phyloP scores from a whole-genome alignment of 2,329 filamentous ascomycete genomes.

The Calonectria leucothoes region DNA sequence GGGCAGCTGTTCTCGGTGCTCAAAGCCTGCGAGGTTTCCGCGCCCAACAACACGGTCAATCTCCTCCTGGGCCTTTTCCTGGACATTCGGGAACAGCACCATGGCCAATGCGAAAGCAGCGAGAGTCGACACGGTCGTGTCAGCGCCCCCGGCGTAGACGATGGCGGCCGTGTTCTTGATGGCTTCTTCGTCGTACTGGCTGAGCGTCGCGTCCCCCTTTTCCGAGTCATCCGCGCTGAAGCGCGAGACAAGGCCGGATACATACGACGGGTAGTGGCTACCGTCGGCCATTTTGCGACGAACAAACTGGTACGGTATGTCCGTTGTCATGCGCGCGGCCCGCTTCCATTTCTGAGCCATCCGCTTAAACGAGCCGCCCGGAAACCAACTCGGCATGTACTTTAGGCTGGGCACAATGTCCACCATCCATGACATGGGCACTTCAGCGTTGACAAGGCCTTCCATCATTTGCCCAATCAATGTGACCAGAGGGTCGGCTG shows the following conservation, averaged over 20 bases:
- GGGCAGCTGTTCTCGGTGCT: constrained; percentile 60
- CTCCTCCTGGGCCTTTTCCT: constrained; percentile 58
- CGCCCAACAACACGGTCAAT: constrained; percentile 63
- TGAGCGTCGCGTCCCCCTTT: background rate
- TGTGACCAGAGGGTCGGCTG: background rate
- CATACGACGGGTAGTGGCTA: background rate
- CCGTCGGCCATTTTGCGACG: background rate
- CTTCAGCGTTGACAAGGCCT: background rate
- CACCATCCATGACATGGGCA: background rate
- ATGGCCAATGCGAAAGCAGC: background rate
- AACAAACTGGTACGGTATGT: background rate
- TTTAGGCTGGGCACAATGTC: background rate
- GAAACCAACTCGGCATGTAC: background rate
- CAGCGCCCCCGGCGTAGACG: background rate
- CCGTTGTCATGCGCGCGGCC: background rate
- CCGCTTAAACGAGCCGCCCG: background rate
- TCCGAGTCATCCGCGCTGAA: background rate
- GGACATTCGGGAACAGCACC: background rate
- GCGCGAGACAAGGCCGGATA: background rate
- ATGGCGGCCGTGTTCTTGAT: constrained; percentile 15
- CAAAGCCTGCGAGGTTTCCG: constrained; percentile 56
- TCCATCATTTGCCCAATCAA: background rate
- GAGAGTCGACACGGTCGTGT: background rate
- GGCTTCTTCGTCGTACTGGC: background rate
- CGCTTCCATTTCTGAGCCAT: background rate